Evolutionary conservation across 2,329 filamentous ascomycete genomes (phyloP).

Genomic region (Podosphaera xanthii): DNA sequence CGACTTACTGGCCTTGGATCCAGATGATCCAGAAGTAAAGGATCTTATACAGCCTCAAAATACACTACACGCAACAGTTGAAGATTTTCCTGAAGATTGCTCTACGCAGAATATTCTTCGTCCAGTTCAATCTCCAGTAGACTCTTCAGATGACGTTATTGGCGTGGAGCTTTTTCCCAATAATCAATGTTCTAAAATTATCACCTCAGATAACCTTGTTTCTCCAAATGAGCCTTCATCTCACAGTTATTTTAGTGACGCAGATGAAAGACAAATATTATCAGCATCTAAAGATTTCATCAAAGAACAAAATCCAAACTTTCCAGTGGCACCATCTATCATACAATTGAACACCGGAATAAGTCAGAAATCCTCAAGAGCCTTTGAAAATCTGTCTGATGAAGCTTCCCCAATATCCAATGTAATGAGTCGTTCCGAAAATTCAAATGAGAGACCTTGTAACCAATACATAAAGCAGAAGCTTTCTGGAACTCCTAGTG

Average conservation of each 20-base stretch:
- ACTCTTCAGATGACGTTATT: conserved; percentile 7
- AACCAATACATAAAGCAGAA: background rate
- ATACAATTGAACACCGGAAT: conserved; percentile 16
- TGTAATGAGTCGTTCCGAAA: background rate
- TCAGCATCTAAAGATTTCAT: conserved; percentile 18
- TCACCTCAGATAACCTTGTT: conserved; percentile 11
- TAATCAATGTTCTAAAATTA: background rate
- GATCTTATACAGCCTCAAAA: conserved; percentile 25
- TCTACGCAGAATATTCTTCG: conserved; percentile 10
- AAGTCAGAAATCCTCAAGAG: conserved; percentile 9
- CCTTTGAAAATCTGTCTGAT: conserved; percentile 8
- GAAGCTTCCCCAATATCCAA: conserved; percentile 8
- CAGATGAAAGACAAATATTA: conserved; percentile 22
- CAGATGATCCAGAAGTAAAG: conserved; percentile 41
- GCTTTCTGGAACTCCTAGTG: background rate
- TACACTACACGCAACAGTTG: conserved; percentile 20
- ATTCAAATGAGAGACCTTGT: background rate
- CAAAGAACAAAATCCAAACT: conserved; percentile 4
- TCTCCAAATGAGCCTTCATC: conserved; percentile 26
- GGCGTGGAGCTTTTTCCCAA: background rate
- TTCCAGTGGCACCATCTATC: conserved; percentile 11
- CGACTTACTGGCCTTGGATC: conserved; percentile 27
- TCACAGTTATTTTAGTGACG: background rate
- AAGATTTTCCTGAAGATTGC: conserved; percentile 34
- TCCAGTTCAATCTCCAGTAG: conserved; percentile 21